Evolutionary conservation across 202 grass and related monocot species (phyloP).

Genomic region (Dendrocalamus latiflorus): DNA sequence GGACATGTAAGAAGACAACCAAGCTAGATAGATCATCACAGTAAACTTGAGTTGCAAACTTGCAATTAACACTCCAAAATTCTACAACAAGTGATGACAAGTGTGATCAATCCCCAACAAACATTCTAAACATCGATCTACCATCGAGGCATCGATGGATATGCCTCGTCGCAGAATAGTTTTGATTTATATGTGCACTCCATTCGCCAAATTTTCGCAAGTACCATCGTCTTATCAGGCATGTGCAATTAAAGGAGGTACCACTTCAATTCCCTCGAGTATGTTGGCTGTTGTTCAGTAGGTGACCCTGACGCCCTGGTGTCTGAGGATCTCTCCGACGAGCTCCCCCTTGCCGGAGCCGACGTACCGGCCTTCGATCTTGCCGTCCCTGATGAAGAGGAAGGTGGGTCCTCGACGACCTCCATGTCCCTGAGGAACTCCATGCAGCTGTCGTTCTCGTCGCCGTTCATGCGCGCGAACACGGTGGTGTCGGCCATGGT

Average conservation of each 20-base stretch:
- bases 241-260: background rate
- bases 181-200: background rate
- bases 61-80: background rate
- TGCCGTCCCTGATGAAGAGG: conserved; percentile 73
- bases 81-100: no score
- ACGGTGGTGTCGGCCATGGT: conserved; percentile 68
- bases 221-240: background rate
- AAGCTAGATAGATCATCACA: background rate
- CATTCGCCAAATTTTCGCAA: background rate
- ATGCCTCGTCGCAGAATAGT: no score
- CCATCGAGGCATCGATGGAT: no score
- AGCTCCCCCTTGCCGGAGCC: conserved; percentile 89
- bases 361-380: conserved; percentile 75
- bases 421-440: conserved; percentile 82
- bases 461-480: conserved; percentile 94
- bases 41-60: background rate
- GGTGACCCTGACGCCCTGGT: conserved; percentile 79
- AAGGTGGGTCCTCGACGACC: conserved; percentile 85
- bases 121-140: background rate
- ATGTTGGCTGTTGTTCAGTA: background rate
- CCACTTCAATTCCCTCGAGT: background rate
- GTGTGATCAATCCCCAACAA: background rate
- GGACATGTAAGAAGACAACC: no score
- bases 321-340: conserved; percentile 86
- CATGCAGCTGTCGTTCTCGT: conserved; percentile 97